Percentiles rank a stretch among this genome's conserved stretches.
Evolutionary conservation across 768 basidiomycete genomes (phyloP).

Genomic region (Russula griseocarnosa): DNA sequence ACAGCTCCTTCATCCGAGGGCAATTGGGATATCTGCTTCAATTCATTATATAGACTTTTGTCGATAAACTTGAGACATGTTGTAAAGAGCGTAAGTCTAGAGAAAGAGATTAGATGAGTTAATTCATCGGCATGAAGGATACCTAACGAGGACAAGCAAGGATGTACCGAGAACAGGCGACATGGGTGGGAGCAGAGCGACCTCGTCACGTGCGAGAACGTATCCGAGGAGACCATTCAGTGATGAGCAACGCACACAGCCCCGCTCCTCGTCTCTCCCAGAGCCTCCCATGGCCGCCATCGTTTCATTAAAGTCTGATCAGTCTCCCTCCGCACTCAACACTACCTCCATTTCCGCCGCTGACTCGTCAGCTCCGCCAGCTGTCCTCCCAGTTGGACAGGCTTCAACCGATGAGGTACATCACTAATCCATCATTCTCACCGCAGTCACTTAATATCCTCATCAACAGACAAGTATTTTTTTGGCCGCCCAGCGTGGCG

Average conservation of each 20-base stretch:
- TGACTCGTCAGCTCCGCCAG: constrained; percentile 37
- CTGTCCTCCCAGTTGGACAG: background rate
- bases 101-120: background rate
- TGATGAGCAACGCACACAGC: background rate
- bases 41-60: constrained; percentile 22
- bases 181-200: background rate
- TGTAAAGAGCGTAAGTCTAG: constrained; percentile 23
- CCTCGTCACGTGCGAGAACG: background rate
- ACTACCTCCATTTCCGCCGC: constrained; percentile 41
- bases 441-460: background rate
- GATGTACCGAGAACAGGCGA: constrained; percentile 3
- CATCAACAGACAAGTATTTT: constrained; percentile 60
- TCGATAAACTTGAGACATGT: constrained; percentile 27
- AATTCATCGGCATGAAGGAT: too few species aligned
- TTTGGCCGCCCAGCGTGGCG: constrained; percentile 83
- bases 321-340: constrained; percentile 45
- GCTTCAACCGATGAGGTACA: constrained; percentile 14
- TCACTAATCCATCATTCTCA: background rate
- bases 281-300: constrained; percentile 29
- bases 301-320: constrained; percentile 48
- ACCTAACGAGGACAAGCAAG: constrained; percentile 12
- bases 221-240: background rate
- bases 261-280: background rate
- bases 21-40: constrained; percentile 22
- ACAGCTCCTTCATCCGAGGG: background rate